A percentile compares a stretch with the other conserved stretches of the same genome.
These are phyloP conservation scores for Leishmania braziliensis DNA, from an alignment of 208 protist species.

Conservation along the genomic window DNA sequence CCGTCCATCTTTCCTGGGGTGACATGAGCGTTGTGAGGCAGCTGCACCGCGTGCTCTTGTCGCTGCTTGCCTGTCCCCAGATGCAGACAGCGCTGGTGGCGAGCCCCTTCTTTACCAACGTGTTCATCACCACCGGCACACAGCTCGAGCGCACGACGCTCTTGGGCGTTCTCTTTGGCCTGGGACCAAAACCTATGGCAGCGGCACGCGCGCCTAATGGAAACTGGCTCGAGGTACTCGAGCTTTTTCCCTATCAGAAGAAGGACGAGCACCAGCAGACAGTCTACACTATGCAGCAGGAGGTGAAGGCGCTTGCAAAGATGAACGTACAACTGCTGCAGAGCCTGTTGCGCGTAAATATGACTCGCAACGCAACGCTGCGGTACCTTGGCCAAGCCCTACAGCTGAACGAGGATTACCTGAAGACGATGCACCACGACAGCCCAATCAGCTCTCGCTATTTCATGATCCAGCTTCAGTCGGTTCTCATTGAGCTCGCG, in stretches of 20 bases:
- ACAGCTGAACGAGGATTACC: conserved; percentile 76
- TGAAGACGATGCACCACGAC: conserved; percentile 80
- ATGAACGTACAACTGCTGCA: conserved; percentile 64
- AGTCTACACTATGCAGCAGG: conserved; percentile 59
- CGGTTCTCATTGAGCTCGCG: conserved; percentile 69
- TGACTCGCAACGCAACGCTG: conserved; percentile 68
- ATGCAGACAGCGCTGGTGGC: conserved; percentile 46
- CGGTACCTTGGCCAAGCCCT: conserved; percentile 68
- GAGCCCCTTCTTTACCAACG: conserved; percentile 62
- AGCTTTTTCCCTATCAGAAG: conserved; percentile 49
- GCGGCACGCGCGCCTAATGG: background rate
- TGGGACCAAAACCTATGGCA: conserved; percentile 37
- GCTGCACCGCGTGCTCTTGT: conserved; percentile 47
- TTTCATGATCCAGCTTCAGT: conserved; percentile 83
- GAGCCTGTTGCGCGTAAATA: conserved; percentile 55
- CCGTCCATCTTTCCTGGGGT: conserved; percentile 47
- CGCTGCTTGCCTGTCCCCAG: conserved; percentile 47
- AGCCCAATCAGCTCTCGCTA: conserved; percentile 73
- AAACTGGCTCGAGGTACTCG: conserved; percentile 42
- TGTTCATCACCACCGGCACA: conserved; percentile 48
- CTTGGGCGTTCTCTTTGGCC: conserved; percentile 31
- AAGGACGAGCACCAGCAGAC: conserved; percentile 44
- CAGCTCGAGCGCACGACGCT: conserved; percentile 48
- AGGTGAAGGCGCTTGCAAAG: conserved; percentile 42
- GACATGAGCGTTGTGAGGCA: conserved; percentile 44